A percentile compares a stretch with the other conserved stretches of the same genome.
Conservation (phyloP, 306 rosid genomes). For the Malus sylvestris region DNA sequence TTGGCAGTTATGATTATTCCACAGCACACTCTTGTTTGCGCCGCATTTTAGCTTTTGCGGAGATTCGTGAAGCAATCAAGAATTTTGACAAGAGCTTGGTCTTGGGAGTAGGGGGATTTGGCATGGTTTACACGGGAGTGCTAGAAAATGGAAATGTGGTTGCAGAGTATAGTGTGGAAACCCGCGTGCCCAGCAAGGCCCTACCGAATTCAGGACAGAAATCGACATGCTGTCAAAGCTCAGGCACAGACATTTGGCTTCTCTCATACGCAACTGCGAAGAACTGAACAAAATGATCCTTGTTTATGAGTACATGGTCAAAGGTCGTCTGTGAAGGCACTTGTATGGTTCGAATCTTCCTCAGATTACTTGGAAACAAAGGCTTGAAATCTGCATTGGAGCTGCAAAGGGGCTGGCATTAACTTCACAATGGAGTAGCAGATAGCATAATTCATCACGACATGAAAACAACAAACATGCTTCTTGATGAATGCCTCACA, state of each 20-base stretch:
- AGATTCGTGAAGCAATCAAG: conserved; percentile 23
- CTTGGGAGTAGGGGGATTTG: conserved; percentile 37
- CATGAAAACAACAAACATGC: conserved; percentile 33
- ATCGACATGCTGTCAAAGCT: conserved; percentile 33
- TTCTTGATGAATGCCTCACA: conserved; percentile 29
- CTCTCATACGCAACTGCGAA: conserved; percentile 34
- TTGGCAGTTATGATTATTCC: conserved; percentile 28
- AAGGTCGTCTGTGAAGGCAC: conserved; percentile 32
- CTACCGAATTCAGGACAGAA: conserved; percentile 29
- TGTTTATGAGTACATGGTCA: conserved; percentile 34
- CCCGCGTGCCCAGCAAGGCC: conserved; percentile 29
- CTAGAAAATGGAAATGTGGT: conserved; percentile 28
- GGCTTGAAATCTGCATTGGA: conserved; percentile 36
- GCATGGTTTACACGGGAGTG: conserved; percentile 31
- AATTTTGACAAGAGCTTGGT: conserved; percentile 29
- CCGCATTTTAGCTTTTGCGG: conserved; percentile 18
- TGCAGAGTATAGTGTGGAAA: conserved; percentile 30
- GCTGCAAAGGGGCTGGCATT: conserved; percentile 37
- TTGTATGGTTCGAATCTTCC: conserved; percentile 25
- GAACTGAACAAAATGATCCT: conserved; percentile 36
- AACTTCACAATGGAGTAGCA: conserved; percentile 33
- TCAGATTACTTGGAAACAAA: conserved; percentile 25
- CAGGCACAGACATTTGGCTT: conserved; percentile 33
- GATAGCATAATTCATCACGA: conserved; percentile 32
- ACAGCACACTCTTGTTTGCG: conserved; percentile 23